phyloP scores from a whole-genome alignment of 441 rosid species.

The Gossypium davidsonii region DNA sequence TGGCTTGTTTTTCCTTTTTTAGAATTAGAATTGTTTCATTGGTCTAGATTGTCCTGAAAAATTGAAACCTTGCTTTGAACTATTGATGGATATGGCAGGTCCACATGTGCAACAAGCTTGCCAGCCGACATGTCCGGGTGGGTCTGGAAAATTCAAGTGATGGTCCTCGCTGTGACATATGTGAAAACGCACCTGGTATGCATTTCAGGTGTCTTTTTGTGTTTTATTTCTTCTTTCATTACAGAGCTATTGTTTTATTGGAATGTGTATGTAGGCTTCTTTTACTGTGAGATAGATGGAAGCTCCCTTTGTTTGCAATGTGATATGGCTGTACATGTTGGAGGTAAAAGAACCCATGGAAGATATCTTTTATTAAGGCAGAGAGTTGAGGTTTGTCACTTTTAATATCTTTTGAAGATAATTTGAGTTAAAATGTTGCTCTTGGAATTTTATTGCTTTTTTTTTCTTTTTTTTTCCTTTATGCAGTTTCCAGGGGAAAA shows the following conservation, averaged over 20 bases:
- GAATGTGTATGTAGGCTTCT: slow-evolving; percentile 47
- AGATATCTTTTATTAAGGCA: slow-evolving; percentile 65
- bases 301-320: slow-evolving; percentile 78
- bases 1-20: not conserved
- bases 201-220: not conserved
- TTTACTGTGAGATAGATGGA: slow-evolving; percentile 77
- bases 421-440: too few species aligned
- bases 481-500: slow-evolving; percentile 71
- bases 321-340: slow-evolving; percentile 72
- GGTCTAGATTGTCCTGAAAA: not conserved
- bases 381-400: slow-evolving; percentile 52
- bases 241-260: not conserved
- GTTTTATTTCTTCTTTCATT: not conserved
- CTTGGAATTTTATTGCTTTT: not conserved
- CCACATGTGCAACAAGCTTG: slow-evolving; percentile 74
- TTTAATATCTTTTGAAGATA: not conserved
- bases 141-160: slow-evolving; percentile 64
- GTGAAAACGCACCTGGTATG: slow-evolving; percentile 73
- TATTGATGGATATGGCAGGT: slow-evolving; percentile 37
- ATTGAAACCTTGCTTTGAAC: not conserved
- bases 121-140: slow-evolving; percentile 70
- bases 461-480: not conserved
- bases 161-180: slow-evolving; percentile 64
- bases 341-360: slow-evolving; percentile 66
- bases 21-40: slow-evolving; percentile 2